Percentiles rank a stretch among this genome's conserved stretches.
Conservation (phyloP, 2,329 filamentous ascomycete genomes). For the Microsporum audouinii region DNA sequence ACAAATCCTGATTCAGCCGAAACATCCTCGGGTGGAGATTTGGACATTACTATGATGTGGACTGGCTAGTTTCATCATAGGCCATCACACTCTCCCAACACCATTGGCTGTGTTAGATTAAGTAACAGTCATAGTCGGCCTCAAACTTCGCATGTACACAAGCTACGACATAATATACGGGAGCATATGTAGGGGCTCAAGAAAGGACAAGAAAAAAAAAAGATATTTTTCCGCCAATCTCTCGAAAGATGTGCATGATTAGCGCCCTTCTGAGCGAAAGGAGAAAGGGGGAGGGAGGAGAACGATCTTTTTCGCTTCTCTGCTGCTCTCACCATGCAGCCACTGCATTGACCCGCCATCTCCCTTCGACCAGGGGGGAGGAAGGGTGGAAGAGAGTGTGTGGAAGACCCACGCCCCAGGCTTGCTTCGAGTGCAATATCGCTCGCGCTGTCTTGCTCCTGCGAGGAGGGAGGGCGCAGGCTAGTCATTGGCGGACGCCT, state of each 20-base stretch:
- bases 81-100: not conserved
- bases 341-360: conserved; percentile 5
- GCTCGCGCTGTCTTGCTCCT: not conserved
- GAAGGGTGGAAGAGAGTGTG: not conserved
- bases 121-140: not conserved
- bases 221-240: not conserved
- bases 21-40: not conserved
- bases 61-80: not conserved
- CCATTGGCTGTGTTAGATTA: not conserved
- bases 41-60: not conserved
- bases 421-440: not conserved
- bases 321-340: not conserved
- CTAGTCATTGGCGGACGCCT: not conserved
- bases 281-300: not conserved
- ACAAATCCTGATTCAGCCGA: not conserved
- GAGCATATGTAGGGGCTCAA: not conserved
- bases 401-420: conserved; percentile 3
- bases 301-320: conserved; percentile 1
- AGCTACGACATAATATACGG: not conserved
- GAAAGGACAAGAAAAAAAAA: not conserved
- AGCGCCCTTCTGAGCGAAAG: conserved; percentile 5
- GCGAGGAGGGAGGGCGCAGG: not conserved
- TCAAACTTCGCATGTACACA: not conserved
- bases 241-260: conserved; percentile 2
- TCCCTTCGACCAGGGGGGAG: not conserved